Evolutionary conservation across 306 rosid genomes (phyloP).

Genomic region (Hylodesmum podocarpum): DNA sequence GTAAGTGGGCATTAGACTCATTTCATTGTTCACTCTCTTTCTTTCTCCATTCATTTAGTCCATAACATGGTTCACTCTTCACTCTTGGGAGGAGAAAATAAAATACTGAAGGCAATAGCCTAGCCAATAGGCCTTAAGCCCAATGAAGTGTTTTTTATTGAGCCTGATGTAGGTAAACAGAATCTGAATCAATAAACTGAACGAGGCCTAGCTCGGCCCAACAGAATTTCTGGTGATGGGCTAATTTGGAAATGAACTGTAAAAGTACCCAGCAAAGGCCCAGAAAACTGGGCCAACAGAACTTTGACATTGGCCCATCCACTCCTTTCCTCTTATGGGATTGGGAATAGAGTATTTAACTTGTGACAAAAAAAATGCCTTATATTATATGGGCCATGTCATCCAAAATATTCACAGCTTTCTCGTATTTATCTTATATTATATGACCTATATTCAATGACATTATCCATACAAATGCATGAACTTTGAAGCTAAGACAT

Average conservation of each 20-base stretch:
- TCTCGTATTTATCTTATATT: not conserved
- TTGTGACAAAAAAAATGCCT: not conserved
- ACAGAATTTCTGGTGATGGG: not conserved
- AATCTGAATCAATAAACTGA: not conserved
- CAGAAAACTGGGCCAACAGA: not conserved
- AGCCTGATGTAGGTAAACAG: too few relatives aligned
- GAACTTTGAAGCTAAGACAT: conserved; percentile 52
- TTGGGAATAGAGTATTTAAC: not conserved
- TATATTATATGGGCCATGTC: not conserved
- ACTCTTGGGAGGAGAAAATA: too few relatives aligned
- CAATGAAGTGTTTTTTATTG: too few relatives aligned
- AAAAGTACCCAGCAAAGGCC: conserved; percentile 2
- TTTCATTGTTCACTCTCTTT: too few relatives aligned
- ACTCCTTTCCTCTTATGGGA: not conserved
- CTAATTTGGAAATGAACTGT: not conserved
- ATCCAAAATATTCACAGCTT: not conserved
- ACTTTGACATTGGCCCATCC: conserved; percentile 2
- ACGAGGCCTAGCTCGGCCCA: not conserved
- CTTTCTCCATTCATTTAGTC: too few relatives aligned
- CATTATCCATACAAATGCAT: conserved; percentile 19
- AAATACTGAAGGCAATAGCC: too few relatives aligned
- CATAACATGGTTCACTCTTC: too few relatives aligned
- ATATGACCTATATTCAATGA: not conserved
- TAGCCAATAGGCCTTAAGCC: too few relatives aligned
- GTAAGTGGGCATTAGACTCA: too few relatives aligned